Evolutionary conservation across 2,329 filamentous ascomycete genomes (phyloP), one percentile per base, ranked within the genome.

Genomic region (Ophiosphaerella korrae): DNA sequence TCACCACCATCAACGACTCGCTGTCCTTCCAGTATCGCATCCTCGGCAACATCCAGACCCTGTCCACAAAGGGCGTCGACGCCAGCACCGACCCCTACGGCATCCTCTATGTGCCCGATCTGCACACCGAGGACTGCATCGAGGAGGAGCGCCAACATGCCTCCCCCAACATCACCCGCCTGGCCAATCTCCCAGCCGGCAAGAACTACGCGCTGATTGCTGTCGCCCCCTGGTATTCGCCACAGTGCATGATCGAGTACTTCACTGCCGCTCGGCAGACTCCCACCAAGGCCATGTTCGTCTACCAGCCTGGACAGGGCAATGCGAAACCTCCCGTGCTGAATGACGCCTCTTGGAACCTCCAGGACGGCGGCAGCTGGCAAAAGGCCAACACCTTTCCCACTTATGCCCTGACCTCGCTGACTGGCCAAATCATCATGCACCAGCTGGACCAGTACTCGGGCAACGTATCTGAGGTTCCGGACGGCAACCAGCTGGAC

Each of bases 211-310:
- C 88, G 48, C 79, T 92, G 44, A 84, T 97, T 62, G 92, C 89
- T 24, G 77, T 97, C 45, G 92, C 90, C 21, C 93, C 93, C 24
- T 97, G 93, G 92, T 85, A 91, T 62, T 88, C 82, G 55, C 77
- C 81, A 7, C 77, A 84, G 23, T 99, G 93, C 69, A 88, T 90
- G 11, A 75, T 81, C 48, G 82, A 87, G 38, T 96, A 91, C 69
- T 80, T 97, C 40, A 75, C 80, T 14, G 76, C 78, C 11, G 82
- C 82, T 16, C 82, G 83, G n/a, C 84, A 87, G 58, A 81, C 84
- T 21, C 44, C 60, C 2, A 79, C 88, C 8, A 81, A 84, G 36
- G 82, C 75, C 16, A 78, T 85, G 46, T 53, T 87, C n/a, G 82
- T 85, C 58, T 87, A 80, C 58, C 71, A 80, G 26, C 78, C 79